phyloP scores from a whole-genome alignment of 2,329 filamentous ascomycete genomes.

The Cladosporium sp. region DNA sequence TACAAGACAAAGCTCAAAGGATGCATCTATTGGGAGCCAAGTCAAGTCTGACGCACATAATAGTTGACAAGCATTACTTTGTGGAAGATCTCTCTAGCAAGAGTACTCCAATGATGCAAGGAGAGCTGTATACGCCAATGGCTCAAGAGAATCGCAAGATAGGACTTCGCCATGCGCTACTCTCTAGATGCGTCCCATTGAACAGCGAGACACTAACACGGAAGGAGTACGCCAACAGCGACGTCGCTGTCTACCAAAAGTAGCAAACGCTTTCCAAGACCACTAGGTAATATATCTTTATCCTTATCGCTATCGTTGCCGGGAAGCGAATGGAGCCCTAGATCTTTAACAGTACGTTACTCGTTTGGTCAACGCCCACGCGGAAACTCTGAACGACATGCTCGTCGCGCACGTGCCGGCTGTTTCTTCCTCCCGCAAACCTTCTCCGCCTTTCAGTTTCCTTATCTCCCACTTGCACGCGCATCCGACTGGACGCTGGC shows the following conservation, averaged over 20 bases:
- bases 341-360: not conserved
- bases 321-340: slow-evolving; percentile 2
- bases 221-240: not conserved
- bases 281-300: not conserved
- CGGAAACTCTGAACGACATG: not conserved
- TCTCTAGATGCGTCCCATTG: not conserved
- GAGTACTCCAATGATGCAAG: not conserved
- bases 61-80: not conserved
- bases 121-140: not conserved
- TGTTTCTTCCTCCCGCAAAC: slow-evolving; percentile 4
- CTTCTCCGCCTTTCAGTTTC: slow-evolving; percentile 3
- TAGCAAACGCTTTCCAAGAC: slow-evolving; percentile 6
- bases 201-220: not conserved
- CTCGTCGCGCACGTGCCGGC: not conserved
- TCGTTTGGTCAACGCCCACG: not conserved
- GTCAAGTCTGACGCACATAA: not conserved
- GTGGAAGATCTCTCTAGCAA: not conserved
- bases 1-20: too few species aligned
- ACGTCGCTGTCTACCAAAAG: not conserved
- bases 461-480: not conserved
- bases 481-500: not conserved
- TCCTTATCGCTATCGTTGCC: slow-evolving; percentile 4
- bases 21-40: not conserved
- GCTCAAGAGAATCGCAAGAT: not conserved
- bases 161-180: not conserved